These are phyloP conservation scores for Suhomyces guaymorum DNA, from an alignment of 1,139 yeast genomes.

Conservation along the genomic window DNA sequence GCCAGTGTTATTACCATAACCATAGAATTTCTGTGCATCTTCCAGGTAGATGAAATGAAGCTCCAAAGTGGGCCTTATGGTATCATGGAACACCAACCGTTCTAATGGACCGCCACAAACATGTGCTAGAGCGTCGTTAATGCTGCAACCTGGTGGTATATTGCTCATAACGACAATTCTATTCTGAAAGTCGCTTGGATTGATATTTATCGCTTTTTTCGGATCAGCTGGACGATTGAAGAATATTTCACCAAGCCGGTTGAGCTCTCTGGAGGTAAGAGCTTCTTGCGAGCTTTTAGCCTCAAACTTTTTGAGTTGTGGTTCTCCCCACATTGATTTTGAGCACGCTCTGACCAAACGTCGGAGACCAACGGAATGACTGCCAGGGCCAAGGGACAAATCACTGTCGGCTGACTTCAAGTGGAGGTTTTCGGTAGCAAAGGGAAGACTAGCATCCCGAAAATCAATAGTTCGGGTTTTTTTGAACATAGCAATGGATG, in stretches of 20 bases:
- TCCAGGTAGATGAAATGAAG: constrained; percentile 54
- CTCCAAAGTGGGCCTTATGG: constrained; percentile 33
- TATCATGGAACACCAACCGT: constrained; percentile 34
- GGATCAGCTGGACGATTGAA: too few species aligned
- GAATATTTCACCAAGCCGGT: too few species aligned
- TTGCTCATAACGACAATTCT: constrained; percentile 11
- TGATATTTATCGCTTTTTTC: too few species aligned
- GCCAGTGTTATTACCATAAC: constrained; percentile 53
- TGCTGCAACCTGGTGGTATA: constrained; percentile 28
- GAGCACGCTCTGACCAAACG: constrained; percentile 3
- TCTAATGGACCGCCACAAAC: constrained; percentile 78
- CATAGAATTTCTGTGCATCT: constrained; percentile 58
- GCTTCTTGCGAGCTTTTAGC: neutral
- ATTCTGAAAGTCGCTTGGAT: neutral
- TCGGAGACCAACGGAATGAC: neutral
- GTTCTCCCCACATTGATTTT: neutral
- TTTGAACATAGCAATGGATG: constrained; percentile 2
- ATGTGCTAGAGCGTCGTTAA: constrained; percentile 55
- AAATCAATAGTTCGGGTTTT: neutral
- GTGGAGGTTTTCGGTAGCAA: neutral
- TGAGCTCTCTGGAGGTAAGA: too few species aligned
- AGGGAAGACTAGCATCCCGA: neutral
- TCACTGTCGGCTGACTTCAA: neutral
- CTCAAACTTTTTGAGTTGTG: neutral
- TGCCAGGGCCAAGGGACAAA: neutral